phyloP scores from a whole-genome alignment of 495 filamentous ascomycete genomes.

The Friedmanniomyces simplex region DNA sequence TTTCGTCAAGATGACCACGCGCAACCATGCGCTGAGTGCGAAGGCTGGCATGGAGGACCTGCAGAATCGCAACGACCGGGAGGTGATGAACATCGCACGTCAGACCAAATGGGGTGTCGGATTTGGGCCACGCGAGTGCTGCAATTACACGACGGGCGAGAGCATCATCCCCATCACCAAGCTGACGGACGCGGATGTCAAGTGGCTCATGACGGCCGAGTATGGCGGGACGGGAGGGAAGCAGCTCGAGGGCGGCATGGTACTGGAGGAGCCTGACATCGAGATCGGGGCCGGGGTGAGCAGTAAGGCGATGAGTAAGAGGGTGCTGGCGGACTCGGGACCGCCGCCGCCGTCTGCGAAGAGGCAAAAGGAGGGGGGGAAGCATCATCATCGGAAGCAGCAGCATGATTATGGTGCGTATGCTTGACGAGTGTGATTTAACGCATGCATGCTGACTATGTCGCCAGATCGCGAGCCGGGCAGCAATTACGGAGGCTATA shows the following conservation, averaged over 20 bases:
- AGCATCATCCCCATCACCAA: conserved; percentile 87
- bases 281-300: conserved; percentile 96
- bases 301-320: conserved; percentile 54
- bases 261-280: conserved; percentile 95
- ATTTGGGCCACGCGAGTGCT: conserved; percentile 94
- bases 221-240: conserved; percentile 86
- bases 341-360: conserved; percentile 2
- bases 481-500: conserved; percentile 8
- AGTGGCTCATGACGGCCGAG: conserved; percentile 94
- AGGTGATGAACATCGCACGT: conserved; percentile 72
- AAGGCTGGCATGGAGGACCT: conserved; percentile 85
- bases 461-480: background rate
- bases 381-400: conserved; percentile 27
- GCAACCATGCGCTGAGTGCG: conserved; percentile 70
- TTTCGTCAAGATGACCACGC: conserved; percentile 95
- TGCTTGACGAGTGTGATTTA: background rate
- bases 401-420: conserved; percentile 3
- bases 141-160: conserved; percentile 84
- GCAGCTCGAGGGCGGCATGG: conserved; percentile 68
- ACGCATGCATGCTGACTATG: background rate
- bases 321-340: conserved; percentile 6
- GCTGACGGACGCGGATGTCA: conserved; percentile 88
- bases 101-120: conserved; percentile 96
- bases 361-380: conserved; percentile 3
- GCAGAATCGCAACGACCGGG: conserved; percentile 53